These are phyloP conservation scores for Penicillium sp. DNA, from an alignment of 2,329 filamentous ascomycete genomes.

Conservation along the genomic window DNA sequence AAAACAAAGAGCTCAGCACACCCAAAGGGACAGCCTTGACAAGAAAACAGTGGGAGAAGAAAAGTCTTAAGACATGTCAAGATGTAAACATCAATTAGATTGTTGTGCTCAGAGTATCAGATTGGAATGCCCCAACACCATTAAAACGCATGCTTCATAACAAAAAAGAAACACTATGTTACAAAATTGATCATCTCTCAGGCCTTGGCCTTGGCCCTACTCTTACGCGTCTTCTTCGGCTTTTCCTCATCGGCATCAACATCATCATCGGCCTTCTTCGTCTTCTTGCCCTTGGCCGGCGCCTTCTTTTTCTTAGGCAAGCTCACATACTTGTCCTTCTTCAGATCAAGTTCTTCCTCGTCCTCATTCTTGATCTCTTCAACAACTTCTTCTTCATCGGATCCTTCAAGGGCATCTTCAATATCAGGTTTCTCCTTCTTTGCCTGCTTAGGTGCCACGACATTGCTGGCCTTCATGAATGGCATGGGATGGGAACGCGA, in stretches of 20 bases:
- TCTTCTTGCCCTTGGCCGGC: conserved; percentile 38
- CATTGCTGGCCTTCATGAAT: conserved; percentile 88
- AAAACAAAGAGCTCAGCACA: not conserved
- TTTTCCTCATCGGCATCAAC: conserved; percentile 52
- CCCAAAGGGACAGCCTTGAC: not conserved
- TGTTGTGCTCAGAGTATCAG: not conserved
- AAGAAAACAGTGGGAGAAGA: not conserved
- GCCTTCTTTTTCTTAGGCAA: conserved; percentile 72
- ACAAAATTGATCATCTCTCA: conserved; percentile 8
- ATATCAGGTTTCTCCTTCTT: conserved; percentile 81
- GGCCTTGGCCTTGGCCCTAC: conserved; percentile 30
- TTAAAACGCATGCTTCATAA: not conserved
- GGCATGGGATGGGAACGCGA: conserved; percentile 80
- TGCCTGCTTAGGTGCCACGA: conserved; percentile 68
- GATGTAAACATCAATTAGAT: not conserved
- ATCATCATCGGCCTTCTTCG: conserved; percentile 36
- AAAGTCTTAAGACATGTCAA: not conserved
- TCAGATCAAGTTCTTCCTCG: conserved; percentile 76
- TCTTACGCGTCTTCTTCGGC: conserved; percentile 49
- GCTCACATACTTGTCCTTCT: conserved; percentile 96
- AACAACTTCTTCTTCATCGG: conserved; percentile 67
- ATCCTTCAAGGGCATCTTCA: conserved; percentile 93
- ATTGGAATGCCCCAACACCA: not conserved
- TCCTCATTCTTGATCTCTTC: conserved; percentile 61
- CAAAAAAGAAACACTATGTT: conserved; percentile 5